These are phyloP conservation scores for Suhomyces taliae DNA, from an alignment of 1,139 yeast species.

Conservation along the genomic window DNA sequence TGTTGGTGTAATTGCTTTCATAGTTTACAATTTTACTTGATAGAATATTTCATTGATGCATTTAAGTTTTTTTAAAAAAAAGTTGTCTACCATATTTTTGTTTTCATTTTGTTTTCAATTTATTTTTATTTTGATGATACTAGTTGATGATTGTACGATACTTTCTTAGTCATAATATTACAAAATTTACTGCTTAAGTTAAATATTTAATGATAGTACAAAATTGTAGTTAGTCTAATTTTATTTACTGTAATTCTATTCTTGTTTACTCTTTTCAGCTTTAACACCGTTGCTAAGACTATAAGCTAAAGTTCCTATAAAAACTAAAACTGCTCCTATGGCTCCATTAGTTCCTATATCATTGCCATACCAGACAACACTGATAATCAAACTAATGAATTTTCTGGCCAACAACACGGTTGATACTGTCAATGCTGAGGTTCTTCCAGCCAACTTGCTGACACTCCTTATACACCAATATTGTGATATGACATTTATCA, in stretches of 20 bases:
- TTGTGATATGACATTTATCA: constrained; percentile 58
- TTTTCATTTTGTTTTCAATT: no score
- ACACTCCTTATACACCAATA: constrained; percentile 68
- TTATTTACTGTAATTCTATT: not conserved
- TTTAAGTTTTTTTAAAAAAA: no score
- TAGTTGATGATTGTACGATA: no score
- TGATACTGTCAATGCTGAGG: constrained; percentile 61
- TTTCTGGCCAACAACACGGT: constrained; percentile 61
- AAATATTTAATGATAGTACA: not conserved
- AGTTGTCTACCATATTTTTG: no score
- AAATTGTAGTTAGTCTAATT: no score
- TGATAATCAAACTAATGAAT: constrained; percentile 56
- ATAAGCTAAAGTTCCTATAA: constrained; percentile 55
- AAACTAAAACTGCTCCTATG: constrained; percentile 53
- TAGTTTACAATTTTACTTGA: no score
- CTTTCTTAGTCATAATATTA: no score
- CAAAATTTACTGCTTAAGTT: not conserved
- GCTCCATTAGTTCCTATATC: constrained; percentile 34
- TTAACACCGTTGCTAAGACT: constrained; percentile 6
- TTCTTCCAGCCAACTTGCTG: constrained; percentile 55
- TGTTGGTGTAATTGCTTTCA: no score
- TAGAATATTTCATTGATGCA: no score
- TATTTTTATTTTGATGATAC: no score
- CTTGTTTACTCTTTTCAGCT: not conserved
- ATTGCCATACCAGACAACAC: constrained; percentile 51